These are phyloP conservation scores for Skeletonema costatum DNA, from an alignment of 108 stramenopile species.

Conservation along the genomic window DNA sequence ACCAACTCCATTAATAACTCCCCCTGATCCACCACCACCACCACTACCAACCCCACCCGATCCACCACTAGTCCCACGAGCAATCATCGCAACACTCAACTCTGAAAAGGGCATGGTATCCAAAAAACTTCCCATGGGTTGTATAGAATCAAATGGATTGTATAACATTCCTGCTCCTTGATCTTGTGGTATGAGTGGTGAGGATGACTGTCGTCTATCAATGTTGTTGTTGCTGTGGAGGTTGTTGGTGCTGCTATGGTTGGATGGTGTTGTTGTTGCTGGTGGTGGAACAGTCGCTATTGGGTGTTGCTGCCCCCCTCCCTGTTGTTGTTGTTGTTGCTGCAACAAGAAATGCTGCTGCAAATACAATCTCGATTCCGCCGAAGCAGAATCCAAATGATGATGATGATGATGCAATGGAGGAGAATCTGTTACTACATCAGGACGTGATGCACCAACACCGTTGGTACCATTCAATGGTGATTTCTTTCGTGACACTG, in stretches of 20 bases:
- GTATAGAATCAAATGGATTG: conserved; percentile 19
- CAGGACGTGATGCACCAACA: not conserved
- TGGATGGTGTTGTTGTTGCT: not conserved
- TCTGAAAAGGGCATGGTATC: conserved; percentile 4
- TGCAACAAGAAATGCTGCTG: not conserved
- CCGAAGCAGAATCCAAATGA: too few species aligned
- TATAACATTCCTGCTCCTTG: conserved; percentile 1
- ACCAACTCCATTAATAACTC: not conserved
- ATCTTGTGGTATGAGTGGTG: conserved; percentile 8
- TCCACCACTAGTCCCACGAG: not conserved
- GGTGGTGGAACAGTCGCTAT: not conserved
- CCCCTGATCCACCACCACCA: not conserved
- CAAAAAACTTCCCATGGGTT: not conserved
- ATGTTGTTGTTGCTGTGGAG: not conserved
- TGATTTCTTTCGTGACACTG: not conserved
- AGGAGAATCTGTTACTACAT: too few species aligned
- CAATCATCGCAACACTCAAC: not conserved
- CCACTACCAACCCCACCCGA: not conserved
- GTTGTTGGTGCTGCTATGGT: not conserved
- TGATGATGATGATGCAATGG: too few species aligned
- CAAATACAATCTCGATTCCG: not conserved
- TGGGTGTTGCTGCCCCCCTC: not conserved
- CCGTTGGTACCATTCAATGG: not conserved
- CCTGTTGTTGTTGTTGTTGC: not conserved
- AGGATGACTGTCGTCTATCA: not conserved